A percentile compares a stretch with the other conserved stretches of the same genome.
Conservation (phyloP, 352 stramenopile genomes). For the Phytophthora sp. region DNA sequence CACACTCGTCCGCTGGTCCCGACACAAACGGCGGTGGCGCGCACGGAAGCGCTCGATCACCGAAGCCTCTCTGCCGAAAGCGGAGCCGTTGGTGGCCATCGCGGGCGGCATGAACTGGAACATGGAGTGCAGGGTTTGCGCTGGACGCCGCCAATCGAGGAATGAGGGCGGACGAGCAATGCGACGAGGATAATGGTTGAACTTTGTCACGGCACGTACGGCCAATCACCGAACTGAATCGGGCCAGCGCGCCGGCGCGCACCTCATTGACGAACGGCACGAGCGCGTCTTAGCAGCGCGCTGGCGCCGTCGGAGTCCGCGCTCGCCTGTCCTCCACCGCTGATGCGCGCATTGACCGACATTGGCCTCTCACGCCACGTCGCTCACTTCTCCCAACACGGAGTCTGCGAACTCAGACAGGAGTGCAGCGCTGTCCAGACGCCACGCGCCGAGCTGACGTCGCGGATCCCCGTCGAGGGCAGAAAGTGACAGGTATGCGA, state of each 20-base stretch:
- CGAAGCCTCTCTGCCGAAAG: background rate
- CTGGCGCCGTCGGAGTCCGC: background rate
- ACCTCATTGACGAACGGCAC: conserved; percentile 7
- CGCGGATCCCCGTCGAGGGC: too few species aligned
- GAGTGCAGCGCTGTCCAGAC: background rate
- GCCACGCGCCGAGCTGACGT: too few species aligned
- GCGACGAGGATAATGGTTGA: conserved; percentile 4
- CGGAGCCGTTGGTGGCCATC: background rate
- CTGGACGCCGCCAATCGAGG: background rate
- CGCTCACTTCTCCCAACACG: background rate
- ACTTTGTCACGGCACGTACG: conserved; percentile 11
- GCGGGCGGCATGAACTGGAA: conserved; percentile 14
- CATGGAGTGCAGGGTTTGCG: background rate
- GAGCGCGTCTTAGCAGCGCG: background rate
- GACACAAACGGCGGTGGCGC: conserved; percentile 38
- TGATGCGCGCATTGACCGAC: background rate
- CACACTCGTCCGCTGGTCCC: conserved; percentile 12
- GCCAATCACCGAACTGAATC: conserved; percentile 12
- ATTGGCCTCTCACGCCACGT: background rate
- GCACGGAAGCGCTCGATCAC: conserved; percentile 52
- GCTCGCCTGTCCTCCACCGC: conserved; percentile 2
- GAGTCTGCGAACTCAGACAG: background rate
- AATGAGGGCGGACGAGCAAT: conserved; percentile 15
- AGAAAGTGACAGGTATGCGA: background rate
- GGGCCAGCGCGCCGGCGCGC: background rate